phyloP scores from a whole-genome alignment of 129 eudicot genomes.

The Cynara cardunculus region DNA sequence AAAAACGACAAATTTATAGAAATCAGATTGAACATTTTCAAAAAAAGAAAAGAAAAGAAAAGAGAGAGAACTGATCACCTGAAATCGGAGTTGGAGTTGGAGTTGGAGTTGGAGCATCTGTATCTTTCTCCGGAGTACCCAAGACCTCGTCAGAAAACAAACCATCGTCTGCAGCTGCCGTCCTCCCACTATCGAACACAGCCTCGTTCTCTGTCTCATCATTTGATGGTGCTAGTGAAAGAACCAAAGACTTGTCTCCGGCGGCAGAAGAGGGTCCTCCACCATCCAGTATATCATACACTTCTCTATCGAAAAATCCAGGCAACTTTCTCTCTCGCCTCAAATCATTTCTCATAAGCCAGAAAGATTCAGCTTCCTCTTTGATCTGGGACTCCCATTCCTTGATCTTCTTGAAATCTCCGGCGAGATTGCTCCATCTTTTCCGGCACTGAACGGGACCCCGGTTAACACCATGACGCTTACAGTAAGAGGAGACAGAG shows the following conservation, averaged over 20 bases:
- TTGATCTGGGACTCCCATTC: slow-evolving; percentile 63
- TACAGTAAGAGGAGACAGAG: slow-evolving; percentile 76
- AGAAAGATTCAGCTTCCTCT: slow-evolving; percentile 64
- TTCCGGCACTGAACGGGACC: slow-evolving; percentile 96
- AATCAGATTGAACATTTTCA: too few relatives aligned
- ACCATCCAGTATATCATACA: slow-evolving; percentile 67
- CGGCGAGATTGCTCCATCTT: slow-evolving; percentile 90
- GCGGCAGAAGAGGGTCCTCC: slow-evolving; percentile 3
- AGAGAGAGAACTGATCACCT: slow-evolving; percentile 19
- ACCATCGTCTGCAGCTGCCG: slow-evolving; percentile 54
- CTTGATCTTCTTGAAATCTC: slow-evolving; percentile 80
- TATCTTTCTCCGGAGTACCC: slow-evolving; percentile 23
- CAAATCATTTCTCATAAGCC: slow-evolving; percentile 86
- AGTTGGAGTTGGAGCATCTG: slow-evolving; percentile 29
- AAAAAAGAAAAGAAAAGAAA: too few relatives aligned
- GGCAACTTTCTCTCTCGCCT: slow-evolving; percentile 84
- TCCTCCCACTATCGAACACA: slow-evolving; percentile 74
- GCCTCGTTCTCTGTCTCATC: slow-evolving; percentile 32
- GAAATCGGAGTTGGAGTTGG: too few relatives aligned
- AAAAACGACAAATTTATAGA: too few relatives aligned
- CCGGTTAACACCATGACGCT: slow-evolving; percentile 82
- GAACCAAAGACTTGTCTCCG: slow-evolving; percentile 26
- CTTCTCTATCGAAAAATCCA: slow-evolving; percentile 84
- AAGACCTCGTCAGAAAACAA: slow-evolving; percentile 47
- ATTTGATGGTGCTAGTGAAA: slow-evolving; percentile 32